Base-by-base conservation (phyloP, 495 filamentous ascomycete species). In the Podospora comata region DNA sequence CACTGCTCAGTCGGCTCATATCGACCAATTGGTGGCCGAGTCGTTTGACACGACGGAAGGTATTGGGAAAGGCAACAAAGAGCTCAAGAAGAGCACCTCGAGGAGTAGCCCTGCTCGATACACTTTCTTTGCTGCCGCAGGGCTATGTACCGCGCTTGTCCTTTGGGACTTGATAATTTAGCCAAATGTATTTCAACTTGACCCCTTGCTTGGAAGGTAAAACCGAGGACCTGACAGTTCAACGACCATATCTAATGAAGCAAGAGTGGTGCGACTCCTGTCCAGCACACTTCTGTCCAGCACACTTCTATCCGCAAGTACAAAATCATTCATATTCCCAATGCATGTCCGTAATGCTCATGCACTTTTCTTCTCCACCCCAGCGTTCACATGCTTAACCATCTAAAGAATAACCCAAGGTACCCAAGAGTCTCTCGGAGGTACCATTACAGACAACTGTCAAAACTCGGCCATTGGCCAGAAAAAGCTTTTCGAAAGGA, bases 151-250 rank as follows among this genome's bases (percentile, higher is more conserved):
- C 3, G 89, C 90, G 73, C 83, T 99, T 67, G 83, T 99, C 9
- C 81, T 93, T n/a, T 99, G 93, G 92, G 95, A 99, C 85, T 79
- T 97, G 76, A 79, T 97, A 32, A 92, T 97, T 76, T 97, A 80
- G 74, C 16, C 39, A 16, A 48, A 48, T 48, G 2, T 11, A 48
- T 48, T 48, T 48, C 39, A 48, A 48, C 15, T 59, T 23, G 26
- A 20, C 20, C 34, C 9, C 44, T 56, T 65, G 19, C 23, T 9
- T 23, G 39, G 2, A 48, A 48, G 39, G 7, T 11, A 16, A 48
- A 48, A 32, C 30, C 30, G 39, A 16, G 39, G 39, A 11, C 5
- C 5, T 48, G 39, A 2, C 2, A 48, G 18, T 16, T 48, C 39
- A 11, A 48, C 18, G 39, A 16, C 39, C 39, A 48, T 48, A 13